Base-by-base conservation (phyloP, 805 yeast genomes). In the Kazachstania africana region DNA sequence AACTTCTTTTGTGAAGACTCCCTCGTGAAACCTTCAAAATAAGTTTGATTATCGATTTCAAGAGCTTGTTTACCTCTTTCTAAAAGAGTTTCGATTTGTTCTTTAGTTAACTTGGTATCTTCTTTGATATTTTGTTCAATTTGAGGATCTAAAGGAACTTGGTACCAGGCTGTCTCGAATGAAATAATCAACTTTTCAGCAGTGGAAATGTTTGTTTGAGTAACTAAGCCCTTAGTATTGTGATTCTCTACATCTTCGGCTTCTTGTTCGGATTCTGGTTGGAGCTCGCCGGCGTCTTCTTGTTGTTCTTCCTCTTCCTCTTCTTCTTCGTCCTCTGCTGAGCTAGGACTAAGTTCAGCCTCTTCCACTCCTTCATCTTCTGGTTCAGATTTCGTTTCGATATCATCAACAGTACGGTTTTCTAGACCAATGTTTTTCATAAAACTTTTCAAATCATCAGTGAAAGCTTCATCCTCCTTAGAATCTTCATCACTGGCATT, bases 1-100 rank as follows among this genome's bases (percentile, higher is more conserved):
- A 88, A 88, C 65, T 82, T 78, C 52, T 73, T 76, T 62, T 81
- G 95, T 5, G 93, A 80, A 24, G 78, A 74, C 34, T 77, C 70
- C 41, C 75, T 75, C 34, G 80, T 71, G 51, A 78, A 78, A 51
- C 78, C 93, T 38, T 75, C 77, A 38, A 72, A 67, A 53, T 81
- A 88, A 0, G 65, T 47, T 35, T 69, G 66, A 54, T 83, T 84
- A 37, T 91, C 97, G 12, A 61, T 58, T 33, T 78, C 79, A 16
- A 83, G 60, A 13, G 77, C 60, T 26, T 60, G 62, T 45, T 76
- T 66, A 24, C 93, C 95, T 48, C 75, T 70, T 37, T 71, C 72
- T 34, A 64, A 65, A 29, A 87, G 62, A 39, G 68, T 63, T 15
- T 72, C 77, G 30, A 79, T 61, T 36, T 75, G 79, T 19, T 68